A percentile compares a stretch with the other conserved stretches of the same genome.
phyloP scores from a whole-genome alignment of 495 filamentous ascomycete species.

The Hypoxylon subgilvum region DNA sequence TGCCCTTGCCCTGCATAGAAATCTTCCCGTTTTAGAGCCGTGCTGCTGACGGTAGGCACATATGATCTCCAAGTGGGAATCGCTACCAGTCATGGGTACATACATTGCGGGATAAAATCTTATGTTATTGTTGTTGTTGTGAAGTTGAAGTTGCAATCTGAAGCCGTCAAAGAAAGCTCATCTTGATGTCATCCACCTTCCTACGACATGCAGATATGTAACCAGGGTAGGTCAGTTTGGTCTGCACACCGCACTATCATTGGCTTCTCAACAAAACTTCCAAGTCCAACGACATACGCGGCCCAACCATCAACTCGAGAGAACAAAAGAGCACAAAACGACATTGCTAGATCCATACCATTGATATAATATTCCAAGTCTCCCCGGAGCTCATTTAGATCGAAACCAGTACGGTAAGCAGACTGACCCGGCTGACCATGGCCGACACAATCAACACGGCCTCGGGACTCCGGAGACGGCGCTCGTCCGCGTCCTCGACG shows the following conservation, averaged over 20 bases:
- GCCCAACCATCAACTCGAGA: not conserved
- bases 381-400: too few relatives aligned
- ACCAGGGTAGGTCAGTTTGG: too few relatives aligned
- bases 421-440: slow-evolving; percentile 11
- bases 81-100: slow-evolving; percentile 1
- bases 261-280: slow-evolving; percentile 25
- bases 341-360: not conserved
- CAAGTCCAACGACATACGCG: slow-evolving; percentile 1
- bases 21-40: slow-evolving; percentile 4
- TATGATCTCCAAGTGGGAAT: too few relatives aligned
- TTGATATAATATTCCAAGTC: not conserved
- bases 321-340: not conserved
- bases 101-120: too few relatives aligned
- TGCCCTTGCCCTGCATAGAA: not conserved
- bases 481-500: slow-evolving; percentile 23
- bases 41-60: not conserved
- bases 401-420: too few relatives aligned
- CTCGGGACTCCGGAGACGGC: slow-evolving; percentile 31
- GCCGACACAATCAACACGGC: slow-evolving; percentile 8
- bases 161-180: too few relatives aligned
- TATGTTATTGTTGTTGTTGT: too few relatives aligned
- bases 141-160: too few relatives aligned
- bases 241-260: too few relatives aligned
- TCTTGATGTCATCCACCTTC: too few relatives aligned
- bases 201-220: too few relatives aligned